Evolutionary conservation across 78 protist species (phyloP).

Genomic region (Cavenderia fasciculata): DNA sequence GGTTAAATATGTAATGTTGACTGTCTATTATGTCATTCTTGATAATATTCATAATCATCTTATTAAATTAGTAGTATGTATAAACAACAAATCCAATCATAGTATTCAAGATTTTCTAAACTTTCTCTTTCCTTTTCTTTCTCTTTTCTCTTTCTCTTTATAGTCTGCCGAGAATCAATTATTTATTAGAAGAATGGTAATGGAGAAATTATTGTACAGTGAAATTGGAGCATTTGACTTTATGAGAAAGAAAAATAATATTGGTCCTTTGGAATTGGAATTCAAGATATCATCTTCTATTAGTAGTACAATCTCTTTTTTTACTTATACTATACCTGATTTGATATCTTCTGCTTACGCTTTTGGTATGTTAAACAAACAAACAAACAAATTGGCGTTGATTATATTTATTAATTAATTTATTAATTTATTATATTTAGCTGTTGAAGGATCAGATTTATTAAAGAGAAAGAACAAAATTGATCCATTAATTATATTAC

Average conservation of each 20-base stretch:
- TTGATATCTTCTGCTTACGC: slow-evolving; percentile 53
- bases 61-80: slow-evolving; percentile 61
- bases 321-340: slow-evolving; percentile 60
- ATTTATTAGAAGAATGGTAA: slow-evolving; percentile 57
- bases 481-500: slow-evolving; percentile 58
- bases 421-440: neutral
- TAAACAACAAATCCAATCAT: neutral
- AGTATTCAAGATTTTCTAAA: neutral
- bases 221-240: slow-evolving; percentile 76
- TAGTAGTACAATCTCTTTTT: slow-evolving; percentile 68
- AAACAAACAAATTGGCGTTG: neutral
- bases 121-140: neutral
- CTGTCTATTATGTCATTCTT: slow-evolving; percentile 43
- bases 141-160: neutral
- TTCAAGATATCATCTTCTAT: slow-evolving; percentile 68
- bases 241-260: slow-evolving; percentile 51
- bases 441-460: slow-evolving; percentile 37
- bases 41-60: slow-evolving; percentile 59
- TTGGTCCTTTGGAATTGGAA: slow-evolving; percentile 61
- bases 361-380: slow-evolving; percentile 11
- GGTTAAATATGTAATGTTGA: slow-evolving; percentile 51
- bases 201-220: slow-evolving; percentile 66
- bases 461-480: slow-evolving; percentile 18
- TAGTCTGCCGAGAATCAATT: slow-evolving; percentile 54
- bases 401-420: neutral